Base-by-base conservation (phyloP, 345 rosid species). In the Eucalyptus decipiens region DNA sequence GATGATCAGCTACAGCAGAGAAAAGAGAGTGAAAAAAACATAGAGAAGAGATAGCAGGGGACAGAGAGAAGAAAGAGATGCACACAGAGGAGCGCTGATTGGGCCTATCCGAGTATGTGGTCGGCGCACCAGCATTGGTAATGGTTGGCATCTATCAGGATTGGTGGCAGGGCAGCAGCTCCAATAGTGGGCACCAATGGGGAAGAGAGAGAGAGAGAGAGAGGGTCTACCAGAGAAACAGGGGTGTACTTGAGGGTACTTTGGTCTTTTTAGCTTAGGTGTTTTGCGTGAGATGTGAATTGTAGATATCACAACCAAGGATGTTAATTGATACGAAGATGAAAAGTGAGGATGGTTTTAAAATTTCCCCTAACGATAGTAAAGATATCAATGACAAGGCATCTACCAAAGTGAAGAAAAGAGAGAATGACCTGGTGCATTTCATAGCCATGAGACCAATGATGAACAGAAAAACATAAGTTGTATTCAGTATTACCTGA, bases 401-500 rank as follows among this genome's bases (percentile, higher is more conserved):
- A 37, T 28, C 60, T 14, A 32, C 43, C 37, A 86, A 86, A 86
- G 51, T 37, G 30, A 76, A 37, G 28, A 40, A 76, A 37, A 76
- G 45, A 76, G 45, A 72, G 47, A 72, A 42, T 14, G 28, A 40
- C 83, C 83, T 21, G 83, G 83, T 76, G 83, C 83, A 76, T 76
- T 43, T 11, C 47, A 6, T 21, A 37, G 47, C 47, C 47, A 76
- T 11, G 16, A 76, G 83, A 76, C 47, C 9, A 76, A 40, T 16
- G 16, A 87, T 34, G 32, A 26, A 88, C 24, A 42, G 11, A 45
- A 88, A 81, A 42, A 52, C 28, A 19, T 17, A 83, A 52, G 26
- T 51, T 56, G 28, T 42, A 21, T 65, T 16, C 37, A 76, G 28
- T 11, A 34, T 19, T 95, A 97, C 99, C 99, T 96, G 95, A 30